Evolutionary conservation across 331 rosid genomes (phyloP), one percentile per base, ranked within the genome.

Genomic region (Quercus lobata): DNA sequence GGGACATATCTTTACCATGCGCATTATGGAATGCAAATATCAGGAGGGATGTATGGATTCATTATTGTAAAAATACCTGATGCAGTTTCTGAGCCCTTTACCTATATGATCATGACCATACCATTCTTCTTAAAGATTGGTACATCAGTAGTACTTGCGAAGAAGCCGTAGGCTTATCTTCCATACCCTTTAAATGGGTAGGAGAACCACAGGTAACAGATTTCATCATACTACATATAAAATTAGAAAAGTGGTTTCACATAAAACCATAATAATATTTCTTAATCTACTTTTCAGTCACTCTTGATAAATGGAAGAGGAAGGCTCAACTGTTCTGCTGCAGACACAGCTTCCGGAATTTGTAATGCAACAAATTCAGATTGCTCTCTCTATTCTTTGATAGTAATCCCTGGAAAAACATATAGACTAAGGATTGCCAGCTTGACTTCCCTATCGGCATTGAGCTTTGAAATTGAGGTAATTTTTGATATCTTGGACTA

Each of bases 21-120:
- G 2, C 97, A 94, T 83, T 94, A 92, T 79, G 98, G 94, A 34
- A 89, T 94, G 98, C 97, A 92, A 85, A 89, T 96, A 80, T 94
- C 86, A 79, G 90, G 91, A 7, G 98, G 98, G 6, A 44, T 94
- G 19, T 87, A 86, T 69, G 97, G 98, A 63, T 56, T 88, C 22
- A 91, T 94, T 72, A 76, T 91, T 0, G 98, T 91, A 56, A 70
- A 89, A 25, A 69, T 92, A 16, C 88, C 77, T 14, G 89, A 91
- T 6, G 89, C 85, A 57, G 57, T 85, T 61, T 81, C 92, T 6
- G 97, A 94, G 74, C 97, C 98, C 2, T 92, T 92, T 62, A 29
- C 76, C 21, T 94, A 92, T 94, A 92, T 80, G 92, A 94, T 52
- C 76, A 83, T 25, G 97, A 94, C 71, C 57, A 93, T 69, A 91